Evolutionary conservation across 169 alveolate species (phyloP).

Genomic region (Plasmodium knowlesi): DNA sequence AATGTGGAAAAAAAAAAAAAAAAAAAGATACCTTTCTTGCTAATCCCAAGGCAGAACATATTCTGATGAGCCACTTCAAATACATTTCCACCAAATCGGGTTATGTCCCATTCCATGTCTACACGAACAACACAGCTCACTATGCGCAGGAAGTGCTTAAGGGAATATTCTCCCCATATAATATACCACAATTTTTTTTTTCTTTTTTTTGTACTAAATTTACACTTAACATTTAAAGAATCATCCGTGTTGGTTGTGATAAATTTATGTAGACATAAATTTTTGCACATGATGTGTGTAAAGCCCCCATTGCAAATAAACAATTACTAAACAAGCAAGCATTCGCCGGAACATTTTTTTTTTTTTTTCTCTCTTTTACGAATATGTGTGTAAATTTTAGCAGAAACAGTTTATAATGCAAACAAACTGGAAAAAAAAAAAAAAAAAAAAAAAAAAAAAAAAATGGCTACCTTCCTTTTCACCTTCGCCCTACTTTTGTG

Average conservation of each 20-base stretch:
- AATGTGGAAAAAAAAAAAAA: too few species aligned
- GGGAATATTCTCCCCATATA: too few species aligned
- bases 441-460: background rate
- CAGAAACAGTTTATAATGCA: background rate
- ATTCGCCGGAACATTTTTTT: background rate
- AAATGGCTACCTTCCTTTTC: background rate
- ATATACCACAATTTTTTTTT: background rate
- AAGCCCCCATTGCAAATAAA: background rate
- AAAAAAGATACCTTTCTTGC: background rate
- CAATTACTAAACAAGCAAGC: background rate
- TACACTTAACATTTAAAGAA: background rate
- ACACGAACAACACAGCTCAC: background rate
- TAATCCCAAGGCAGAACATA: background rate
- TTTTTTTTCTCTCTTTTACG: background rate
- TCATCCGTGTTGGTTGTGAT: background rate
- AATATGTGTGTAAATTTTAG: background rate
- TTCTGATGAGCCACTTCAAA: background rate
- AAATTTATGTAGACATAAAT: background rate
- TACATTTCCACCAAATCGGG: background rate
- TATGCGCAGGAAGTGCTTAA: too few species aligned
- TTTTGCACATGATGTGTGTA: background rate
- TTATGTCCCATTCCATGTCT: background rate
- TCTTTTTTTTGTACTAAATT: background rate
- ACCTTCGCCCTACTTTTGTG: too few species aligned
- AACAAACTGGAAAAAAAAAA: background rate